These are phyloP conservation scores for Daldinia sp. DNA, from an alignment of 2,329 filamentous ascomycete genomes.

Conservation along the genomic window DNA sequence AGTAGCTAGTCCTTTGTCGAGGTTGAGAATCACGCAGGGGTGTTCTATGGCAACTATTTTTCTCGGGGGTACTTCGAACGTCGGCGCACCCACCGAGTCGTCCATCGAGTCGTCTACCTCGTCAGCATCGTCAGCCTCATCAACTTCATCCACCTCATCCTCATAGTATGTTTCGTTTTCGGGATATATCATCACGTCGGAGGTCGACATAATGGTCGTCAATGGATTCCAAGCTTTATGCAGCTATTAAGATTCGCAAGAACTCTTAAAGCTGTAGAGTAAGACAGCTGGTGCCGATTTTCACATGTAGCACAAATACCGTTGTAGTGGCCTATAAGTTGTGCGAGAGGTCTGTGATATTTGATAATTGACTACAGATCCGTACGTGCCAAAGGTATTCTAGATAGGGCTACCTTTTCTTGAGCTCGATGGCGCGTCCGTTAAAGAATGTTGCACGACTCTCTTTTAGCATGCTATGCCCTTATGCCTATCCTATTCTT, in stretches of 20 bases:
- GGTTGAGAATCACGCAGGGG: conserved; percentile 52
- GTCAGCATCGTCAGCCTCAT: conserved; percentile 24
- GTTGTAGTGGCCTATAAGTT: not conserved
- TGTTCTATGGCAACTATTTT: conserved; percentile 55
- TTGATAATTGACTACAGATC: conserved; percentile 3
- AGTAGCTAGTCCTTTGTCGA: conserved; percentile 53
- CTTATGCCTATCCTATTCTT: not conserved
- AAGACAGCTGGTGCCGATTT: not conserved
- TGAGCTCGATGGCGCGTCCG: not conserved
- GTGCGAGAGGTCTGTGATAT: conserved; percentile 1
- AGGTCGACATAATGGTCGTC: not conserved
- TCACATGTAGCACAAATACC: not conserved
- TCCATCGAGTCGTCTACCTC: too few species aligned
- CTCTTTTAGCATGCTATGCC: not conserved
- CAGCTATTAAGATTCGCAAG: not conserved
- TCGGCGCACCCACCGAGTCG: conserved; percentile 44
- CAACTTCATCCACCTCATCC: conserved; percentile 17
- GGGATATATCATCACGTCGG: conserved; percentile 14
- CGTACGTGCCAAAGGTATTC: too few species aligned
- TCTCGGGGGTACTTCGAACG: conserved; percentile 49
- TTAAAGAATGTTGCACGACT: not conserved
- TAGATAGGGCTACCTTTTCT: too few species aligned
- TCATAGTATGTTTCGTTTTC: conserved; percentile 13
- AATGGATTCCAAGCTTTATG: not conserved
- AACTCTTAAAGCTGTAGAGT: not conserved